These are phyloP conservation scores for Volvox reticuliferus DNA, from an alignment of 139 green algal genomes.

Conservation along the genomic window DNA sequence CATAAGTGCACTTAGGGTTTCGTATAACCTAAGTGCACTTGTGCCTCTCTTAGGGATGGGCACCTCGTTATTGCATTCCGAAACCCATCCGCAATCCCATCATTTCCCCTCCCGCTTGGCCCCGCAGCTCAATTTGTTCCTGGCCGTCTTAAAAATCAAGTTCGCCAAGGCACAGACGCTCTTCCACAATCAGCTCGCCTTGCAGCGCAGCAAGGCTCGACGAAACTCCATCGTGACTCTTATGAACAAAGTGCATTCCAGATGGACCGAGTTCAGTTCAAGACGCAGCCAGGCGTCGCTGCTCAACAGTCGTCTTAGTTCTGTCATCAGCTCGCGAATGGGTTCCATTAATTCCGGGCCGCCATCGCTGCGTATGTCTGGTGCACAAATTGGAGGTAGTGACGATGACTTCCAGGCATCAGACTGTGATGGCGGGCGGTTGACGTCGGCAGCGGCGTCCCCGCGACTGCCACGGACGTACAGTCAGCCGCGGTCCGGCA, in stretches of 20 bases:
- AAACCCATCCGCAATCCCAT: too few species aligned
- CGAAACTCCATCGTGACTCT: slow-evolving; percentile 41
- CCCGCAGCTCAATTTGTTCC: slow-evolving; percentile 84
- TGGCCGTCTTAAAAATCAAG: slow-evolving; percentile 88
- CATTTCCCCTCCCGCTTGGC: not conserved
- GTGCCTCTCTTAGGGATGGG: too few species aligned
- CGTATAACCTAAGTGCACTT: too few species aligned
- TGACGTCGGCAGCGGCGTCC: not conserved
- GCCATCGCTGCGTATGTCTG: not conserved
- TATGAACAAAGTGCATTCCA: slow-evolving; percentile 33
- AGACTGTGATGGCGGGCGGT: not conserved
- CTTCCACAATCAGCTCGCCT: slow-evolving; percentile 64
- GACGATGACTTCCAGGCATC: not conserved
- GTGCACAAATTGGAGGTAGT: not conserved
- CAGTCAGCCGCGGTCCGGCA: too few species aligned
- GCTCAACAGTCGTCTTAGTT: slow-evolving; percentile 32
- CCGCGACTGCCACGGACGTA: not conserved
- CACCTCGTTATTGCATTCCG: too few species aligned
- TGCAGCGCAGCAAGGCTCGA: slow-evolving; percentile 10
- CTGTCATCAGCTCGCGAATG: slow-evolving; percentile 28
- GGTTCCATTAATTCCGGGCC: not conserved
- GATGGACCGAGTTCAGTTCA: slow-evolving; percentile 41
- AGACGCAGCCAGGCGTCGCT: slow-evolving; percentile 19
- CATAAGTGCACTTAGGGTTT: too few species aligned
- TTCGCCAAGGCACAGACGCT: slow-evolving; percentile 83